phyloP scores from a whole-genome alignment of 1,139 yeast genomes.

The Magnusiomyces starmeri region DNA sequence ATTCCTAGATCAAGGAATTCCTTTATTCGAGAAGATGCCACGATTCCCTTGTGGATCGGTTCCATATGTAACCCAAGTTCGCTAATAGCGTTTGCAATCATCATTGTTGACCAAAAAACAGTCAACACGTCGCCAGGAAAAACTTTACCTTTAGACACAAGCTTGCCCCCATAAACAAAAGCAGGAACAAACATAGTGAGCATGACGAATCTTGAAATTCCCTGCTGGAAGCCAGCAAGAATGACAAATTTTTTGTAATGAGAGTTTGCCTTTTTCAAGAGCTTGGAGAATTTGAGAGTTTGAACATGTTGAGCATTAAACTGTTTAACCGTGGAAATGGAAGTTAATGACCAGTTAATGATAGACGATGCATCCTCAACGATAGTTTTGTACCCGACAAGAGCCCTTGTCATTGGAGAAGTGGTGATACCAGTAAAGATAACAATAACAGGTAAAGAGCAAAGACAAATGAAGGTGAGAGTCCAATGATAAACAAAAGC shows the following conservation, averaged over 20 bases:
- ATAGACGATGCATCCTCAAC: slow-evolving; percentile 53
- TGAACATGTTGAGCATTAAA: slow-evolving; percentile 56
- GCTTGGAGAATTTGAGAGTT: slow-evolving; percentile 37
- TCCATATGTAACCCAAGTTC: slow-evolving; percentile 23
- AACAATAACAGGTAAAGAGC: slow-evolving; percentile 62
- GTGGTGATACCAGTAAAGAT: slow-evolving; percentile 47
- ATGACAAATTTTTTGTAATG: slow-evolving; percentile 44
- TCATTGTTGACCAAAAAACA: slow-evolving; percentile 73
- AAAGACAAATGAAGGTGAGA: slow-evolving; percentile 65
- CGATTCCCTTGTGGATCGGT: slow-evolving; percentile 25
- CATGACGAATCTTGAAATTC: slow-evolving; percentile 49
- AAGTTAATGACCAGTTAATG: slow-evolving; percentile 61
- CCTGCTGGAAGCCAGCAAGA: slow-evolving; percentile 50
- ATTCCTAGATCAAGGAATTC: slow-evolving; percentile 16
- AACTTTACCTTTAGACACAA: slow-evolving; percentile 47
- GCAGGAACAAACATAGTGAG: slow-evolving; percentile 82
- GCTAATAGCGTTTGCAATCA: slow-evolving; percentile 52
- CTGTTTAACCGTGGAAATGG: slow-evolving; percentile 54
- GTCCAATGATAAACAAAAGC: slow-evolving; percentile 81
- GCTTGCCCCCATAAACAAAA: slow-evolving; percentile 76
- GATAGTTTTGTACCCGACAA: slow-evolving; percentile 50
- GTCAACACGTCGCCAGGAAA: slow-evolving; percentile 63
- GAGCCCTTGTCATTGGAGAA: slow-evolving; percentile 41
- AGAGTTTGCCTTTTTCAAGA: slow-evolving; percentile 41
- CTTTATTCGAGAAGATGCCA: slow-evolving; percentile 20